phyloP scores from a whole-genome alignment of 2,329 filamentous ascomycete genomes.

The Colletotrichum gigasporum region DNA sequence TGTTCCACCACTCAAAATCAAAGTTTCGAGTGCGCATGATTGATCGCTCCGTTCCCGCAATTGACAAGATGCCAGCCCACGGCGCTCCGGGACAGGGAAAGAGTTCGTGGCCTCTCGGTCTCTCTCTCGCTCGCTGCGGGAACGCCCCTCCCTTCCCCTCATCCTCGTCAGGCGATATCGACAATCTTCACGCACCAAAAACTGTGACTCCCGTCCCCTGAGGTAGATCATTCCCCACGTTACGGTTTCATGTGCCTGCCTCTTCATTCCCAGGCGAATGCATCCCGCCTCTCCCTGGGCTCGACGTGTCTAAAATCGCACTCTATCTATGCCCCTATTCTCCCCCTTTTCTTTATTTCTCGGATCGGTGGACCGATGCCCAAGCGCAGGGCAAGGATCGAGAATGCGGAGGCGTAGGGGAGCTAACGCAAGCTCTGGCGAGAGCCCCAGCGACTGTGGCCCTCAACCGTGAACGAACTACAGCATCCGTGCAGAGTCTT shows the following conservation, averaged over 20 bases:
- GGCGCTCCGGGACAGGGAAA: conserved; percentile 11
- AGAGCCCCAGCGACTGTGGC: conserved; percentile 4
- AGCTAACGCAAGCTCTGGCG: conserved; percentile 17
- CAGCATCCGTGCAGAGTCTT: background rate
- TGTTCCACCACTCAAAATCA: conserved; percentile 6
- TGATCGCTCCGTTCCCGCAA: conserved; percentile 29
- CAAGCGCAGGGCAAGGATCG: conserved; percentile 17
- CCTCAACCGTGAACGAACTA: background rate
- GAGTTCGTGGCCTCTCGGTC: background rate
- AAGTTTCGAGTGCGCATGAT: conserved; percentile 16
- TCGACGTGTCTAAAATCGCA: conserved; percentile 3
- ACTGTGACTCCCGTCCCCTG: conserved; percentile 18
- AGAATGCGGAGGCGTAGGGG: conserved; percentile 13
- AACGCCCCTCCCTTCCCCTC: background rate
- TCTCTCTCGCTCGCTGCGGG: background rate
- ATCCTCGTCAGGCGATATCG: conserved; percentile 1
- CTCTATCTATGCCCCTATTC: background rate
- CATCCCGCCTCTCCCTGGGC: background rate
- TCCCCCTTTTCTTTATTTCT: background rate
- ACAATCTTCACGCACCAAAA: conserved; percentile 3
- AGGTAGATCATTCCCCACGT: conserved; percentile 29
- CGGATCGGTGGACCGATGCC: conserved; percentile 4
- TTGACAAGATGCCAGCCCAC: conserved; percentile 15
- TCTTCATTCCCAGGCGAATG: conserved; percentile 26
- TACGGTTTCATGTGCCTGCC: conserved; percentile 21